A percentile compares a stretch with the other conserved stretches of the same genome.
These are phyloP conservation scores for Trichoderma lentiforme DNA, from an alignment of 2,329 filamentous ascomycete genomes.

Conservation along the genomic window DNA sequence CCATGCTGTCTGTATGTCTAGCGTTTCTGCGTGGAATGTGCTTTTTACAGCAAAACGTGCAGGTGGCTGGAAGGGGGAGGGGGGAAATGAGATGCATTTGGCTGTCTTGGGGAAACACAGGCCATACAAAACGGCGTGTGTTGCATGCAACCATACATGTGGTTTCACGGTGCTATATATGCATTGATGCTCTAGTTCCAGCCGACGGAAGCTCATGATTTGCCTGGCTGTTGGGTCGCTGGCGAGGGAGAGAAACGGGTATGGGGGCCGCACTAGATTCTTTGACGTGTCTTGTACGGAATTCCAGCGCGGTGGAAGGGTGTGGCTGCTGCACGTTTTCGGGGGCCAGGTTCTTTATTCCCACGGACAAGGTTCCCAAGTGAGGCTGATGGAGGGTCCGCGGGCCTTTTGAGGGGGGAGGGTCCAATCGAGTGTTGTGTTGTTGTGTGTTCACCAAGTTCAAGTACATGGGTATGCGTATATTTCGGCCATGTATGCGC, in stretches of 20 bases:
- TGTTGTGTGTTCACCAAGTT: neutral
- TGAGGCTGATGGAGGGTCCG: neutral
- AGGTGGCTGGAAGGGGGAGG: neutral
- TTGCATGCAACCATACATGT: neutral
- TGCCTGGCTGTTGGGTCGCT: neutral
- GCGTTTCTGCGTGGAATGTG: neutral
- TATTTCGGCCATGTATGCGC: neutral
- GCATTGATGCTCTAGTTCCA: neutral
- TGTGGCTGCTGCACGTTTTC: neutral
- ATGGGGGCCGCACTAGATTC: neutral
- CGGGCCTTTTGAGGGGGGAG: neutral
- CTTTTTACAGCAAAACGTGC: neutral
- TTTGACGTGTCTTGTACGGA: neutral
- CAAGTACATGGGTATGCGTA: neutral
- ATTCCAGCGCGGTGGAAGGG: neutral
- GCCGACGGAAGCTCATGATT: neutral
- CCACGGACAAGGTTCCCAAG: neutral
- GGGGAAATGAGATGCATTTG: neutral
- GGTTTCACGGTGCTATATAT: neutral
- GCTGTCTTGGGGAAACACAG: neutral
- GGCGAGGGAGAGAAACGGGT: neutral
- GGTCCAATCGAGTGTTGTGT: neutral
- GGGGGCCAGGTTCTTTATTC: neutral
- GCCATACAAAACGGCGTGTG: neutral
- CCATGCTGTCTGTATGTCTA: neutral